These are phyloP conservation scores for Cenococcum geophilum DNA, from an alignment of 495 filamentous ascomycete species.

Conservation along the genomic window DNA sequence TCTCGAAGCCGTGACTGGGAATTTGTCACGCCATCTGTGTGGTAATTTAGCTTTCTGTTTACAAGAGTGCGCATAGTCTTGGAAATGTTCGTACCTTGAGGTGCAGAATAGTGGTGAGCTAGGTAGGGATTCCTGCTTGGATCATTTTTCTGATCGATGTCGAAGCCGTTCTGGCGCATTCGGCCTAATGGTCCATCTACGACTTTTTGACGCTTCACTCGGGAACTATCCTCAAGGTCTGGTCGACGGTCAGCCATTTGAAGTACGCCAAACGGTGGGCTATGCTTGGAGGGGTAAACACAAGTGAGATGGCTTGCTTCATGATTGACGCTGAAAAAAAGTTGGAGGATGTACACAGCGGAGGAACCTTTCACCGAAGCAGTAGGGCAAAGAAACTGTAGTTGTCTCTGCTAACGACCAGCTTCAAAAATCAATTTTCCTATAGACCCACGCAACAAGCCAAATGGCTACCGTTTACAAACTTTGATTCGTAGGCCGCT, in stretches of 20 bases:
- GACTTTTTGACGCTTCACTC: slow-evolving; percentile 45
- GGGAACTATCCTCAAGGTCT: slow-evolving; percentile 36
- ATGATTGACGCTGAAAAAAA: no score
- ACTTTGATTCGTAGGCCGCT: no score
- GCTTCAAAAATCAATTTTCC: no score
- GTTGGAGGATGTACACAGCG: no score
- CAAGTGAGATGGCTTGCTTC: no score
- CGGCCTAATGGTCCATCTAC: slow-evolving; percentile 26
- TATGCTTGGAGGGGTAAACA: not conserved
- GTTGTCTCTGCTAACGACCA: no score
- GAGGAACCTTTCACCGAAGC: no score
- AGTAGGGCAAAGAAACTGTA: no score
- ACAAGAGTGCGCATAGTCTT: not conserved
- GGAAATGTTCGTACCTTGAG: slow-evolving; percentile 17
- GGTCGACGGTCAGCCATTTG: slow-evolving; percentile 40
- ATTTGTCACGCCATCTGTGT: slow-evolving; percentile 38
- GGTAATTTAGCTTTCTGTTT: not conserved
- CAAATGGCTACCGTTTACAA: no score
- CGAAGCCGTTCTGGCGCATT: slow-evolving; percentile 4
- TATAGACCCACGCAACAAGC: no score
- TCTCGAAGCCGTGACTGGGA: slow-evolving; percentile 47
- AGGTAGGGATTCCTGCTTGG: slow-evolving; percentile 75
- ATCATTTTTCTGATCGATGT: slow-evolving; percentile 56
- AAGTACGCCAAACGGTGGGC: not conserved
- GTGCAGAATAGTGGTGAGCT: slow-evolving; percentile 60